These are phyloP conservation scores for Lycium ferocissimum DNA, from an alignment of 257 asterid genomes.

Conservation along the genomic window DNA sequence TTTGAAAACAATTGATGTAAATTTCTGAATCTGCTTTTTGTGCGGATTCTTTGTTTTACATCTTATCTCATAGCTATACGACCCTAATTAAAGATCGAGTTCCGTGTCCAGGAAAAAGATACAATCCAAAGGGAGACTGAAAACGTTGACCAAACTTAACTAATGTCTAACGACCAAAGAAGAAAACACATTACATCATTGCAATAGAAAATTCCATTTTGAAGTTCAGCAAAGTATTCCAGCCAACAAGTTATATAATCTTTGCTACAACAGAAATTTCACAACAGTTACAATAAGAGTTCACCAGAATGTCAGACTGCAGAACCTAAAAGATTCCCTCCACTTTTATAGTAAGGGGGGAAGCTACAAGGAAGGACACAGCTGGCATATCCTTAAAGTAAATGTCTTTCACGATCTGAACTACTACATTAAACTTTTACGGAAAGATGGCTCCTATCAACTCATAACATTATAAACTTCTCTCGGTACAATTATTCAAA, in stretches of 20 bases:
- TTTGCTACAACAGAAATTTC: constrained; percentile 14
- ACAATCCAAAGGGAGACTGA: constrained; percentile 5
- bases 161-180: neutral
- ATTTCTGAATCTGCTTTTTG: constrained; percentile 7
- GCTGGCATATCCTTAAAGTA: neutral
- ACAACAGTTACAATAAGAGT: constrained; percentile 1
- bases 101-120: constrained; percentile 8
- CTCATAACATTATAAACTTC: neutral
- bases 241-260: neutral
- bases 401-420: neutral
- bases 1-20: neutral
- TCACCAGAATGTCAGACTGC: constrained; percentile 15
- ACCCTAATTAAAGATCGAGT: neutral
- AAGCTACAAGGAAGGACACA: constrained; percentile 8
- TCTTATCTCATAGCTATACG: constrained; percentile 9
- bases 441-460: constrained; percentile 21
- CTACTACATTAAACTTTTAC: constrained; percentile 14
- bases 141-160: constrained; percentile 9
- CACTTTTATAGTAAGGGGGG: neutral
- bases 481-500: constrained; percentile 27
- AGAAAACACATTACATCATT: constrained; percentile 24
- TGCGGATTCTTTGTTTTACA: constrained; percentile 13
- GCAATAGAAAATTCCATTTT: neutral
- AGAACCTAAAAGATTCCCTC: constrained; percentile 11
- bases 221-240: neutral